These are phyloP conservation scores for Diutina scorzettiae DNA, from an alignment of 1,139 yeast genomes.

Conservation along the genomic window DNA sequence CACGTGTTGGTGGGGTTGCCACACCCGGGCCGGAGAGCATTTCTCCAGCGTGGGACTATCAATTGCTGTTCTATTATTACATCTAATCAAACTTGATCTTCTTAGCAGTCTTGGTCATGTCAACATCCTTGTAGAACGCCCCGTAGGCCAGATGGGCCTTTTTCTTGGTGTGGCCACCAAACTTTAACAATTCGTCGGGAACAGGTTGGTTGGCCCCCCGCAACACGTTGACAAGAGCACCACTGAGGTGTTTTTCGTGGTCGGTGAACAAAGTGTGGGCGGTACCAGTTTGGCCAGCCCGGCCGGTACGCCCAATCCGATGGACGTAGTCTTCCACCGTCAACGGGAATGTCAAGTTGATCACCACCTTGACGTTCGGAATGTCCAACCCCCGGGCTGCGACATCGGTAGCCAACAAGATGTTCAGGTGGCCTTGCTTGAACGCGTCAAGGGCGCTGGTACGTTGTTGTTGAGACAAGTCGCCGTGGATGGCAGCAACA, in stretches of 20 bases:
- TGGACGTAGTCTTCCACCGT: conserved; percentile 98
- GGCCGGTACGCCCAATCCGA: conserved; percentile 96
- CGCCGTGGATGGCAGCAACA: conserved; percentile 95
- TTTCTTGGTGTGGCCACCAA: conserved; percentile 96
- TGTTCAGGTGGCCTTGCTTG: conserved; percentile 65
- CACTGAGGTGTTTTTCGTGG: conserved; percentile 92
- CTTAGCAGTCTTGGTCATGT: conserved; percentile 76
- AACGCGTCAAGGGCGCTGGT: conserved; percentile 77
- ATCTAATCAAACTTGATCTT: conserved; percentile 65
- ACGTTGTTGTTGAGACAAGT: conserved; percentile 84
- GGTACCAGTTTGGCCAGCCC: conserved; percentile 92
- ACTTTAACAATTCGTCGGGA: conserved; percentile 91
- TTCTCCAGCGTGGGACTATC: no score
- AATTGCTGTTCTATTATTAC: no score
- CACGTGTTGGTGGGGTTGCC: no score
- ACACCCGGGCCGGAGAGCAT: no score
- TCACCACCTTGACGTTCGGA: conserved; percentile 93
- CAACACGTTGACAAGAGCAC: conserved; percentile 83
- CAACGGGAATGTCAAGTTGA: conserved; percentile 92
- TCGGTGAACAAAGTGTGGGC: conserved; percentile 96
- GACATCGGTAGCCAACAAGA: conserved; percentile 92
- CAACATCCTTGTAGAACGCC: conserved; percentile 90
- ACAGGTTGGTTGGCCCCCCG: conserved; percentile 92
- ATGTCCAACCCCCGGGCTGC: conserved; percentile 98
- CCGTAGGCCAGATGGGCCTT: conserved; percentile 95